These are phyloP conservation scores for Botrytis elliptica DNA, from an alignment of 2,329 filamentous ascomycete genomes.

Conservation along the genomic window DNA sequence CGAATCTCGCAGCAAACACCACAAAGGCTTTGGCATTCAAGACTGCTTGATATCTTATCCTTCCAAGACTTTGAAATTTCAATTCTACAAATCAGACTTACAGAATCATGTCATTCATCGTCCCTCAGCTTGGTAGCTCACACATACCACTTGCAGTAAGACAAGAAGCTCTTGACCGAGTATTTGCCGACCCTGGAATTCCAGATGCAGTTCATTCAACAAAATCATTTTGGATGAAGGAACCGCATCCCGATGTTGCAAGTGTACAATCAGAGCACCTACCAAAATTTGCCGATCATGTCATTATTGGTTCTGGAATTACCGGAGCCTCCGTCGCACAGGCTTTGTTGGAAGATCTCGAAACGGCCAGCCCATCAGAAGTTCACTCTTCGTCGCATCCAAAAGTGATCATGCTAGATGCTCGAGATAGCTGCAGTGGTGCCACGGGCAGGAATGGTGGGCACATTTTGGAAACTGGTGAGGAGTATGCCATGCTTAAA, in stretches of 20 bases:
- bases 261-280: neutral
- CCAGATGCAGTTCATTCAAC: neutral
- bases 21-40: neutral
- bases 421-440: slow-evolving; percentile 73
- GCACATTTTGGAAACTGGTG: slow-evolving; percentile 12
- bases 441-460: slow-evolving; percentile 67
- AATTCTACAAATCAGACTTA: neutral
- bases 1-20: neutral
- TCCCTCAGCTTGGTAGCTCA: neutral
- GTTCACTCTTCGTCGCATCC: slow-evolving; percentile 46
- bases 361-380: neutral
- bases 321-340: slow-evolving; percentile 27
- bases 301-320: slow-evolving; percentile 29
- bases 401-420: slow-evolving; percentile 68
- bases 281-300: slow-evolving; percentile 21
- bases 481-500: slow-evolving; percentile 10
- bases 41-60: neutral
- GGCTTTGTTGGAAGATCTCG: slow-evolving; percentile 30
- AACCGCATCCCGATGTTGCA: slow-evolving; percentile 6
- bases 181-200: slow-evolving; percentile 12
- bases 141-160: slow-evolving; percentile 1
- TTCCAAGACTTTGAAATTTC: no score
- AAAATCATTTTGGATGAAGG: slow-evolving; percentile 16
- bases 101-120: slow-evolving; percentile 4
- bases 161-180: slow-evolving; percentile 14